Evolutionary conservation across 2,329 filamentous ascomycete species (phyloP).

Genomic region (Ophiocordyceps camponoti-saundersi): DNA sequence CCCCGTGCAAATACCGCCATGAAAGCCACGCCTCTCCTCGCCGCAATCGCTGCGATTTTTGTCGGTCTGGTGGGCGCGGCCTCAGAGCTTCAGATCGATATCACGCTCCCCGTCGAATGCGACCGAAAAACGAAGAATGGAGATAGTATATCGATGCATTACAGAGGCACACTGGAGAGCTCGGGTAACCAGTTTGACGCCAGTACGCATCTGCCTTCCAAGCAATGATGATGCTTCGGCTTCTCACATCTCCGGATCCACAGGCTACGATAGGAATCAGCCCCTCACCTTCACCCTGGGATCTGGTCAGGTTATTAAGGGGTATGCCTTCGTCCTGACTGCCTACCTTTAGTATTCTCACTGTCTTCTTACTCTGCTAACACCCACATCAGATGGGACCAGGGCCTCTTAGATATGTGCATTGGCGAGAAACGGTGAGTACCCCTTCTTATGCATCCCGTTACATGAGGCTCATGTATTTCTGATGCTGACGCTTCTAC

Average conservation of each 20-base stretch:
- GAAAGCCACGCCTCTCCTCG: conserved; percentile 30
- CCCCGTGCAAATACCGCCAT: conserved; percentile 13
- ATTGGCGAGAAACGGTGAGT: conserved; percentile 68
- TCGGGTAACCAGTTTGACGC: conserved; percentile 73
- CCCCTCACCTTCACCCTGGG: conserved; percentile 74
- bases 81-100: conserved; percentile 58
- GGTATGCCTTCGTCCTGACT: conserved; percentile 30
- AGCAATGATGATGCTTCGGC: neutral
- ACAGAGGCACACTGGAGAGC: conserved; percentile 61
- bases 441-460: neutral
- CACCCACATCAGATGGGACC: conserved; percentile 51
- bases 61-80: conserved; percentile 30
- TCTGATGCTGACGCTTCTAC: neutral
- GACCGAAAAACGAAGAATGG: conserved; percentile 59
- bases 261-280: conserved; percentile 53
- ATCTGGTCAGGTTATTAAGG: conserved; percentile 71
- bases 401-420: conserved; percentile 86
- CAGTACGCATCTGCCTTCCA: conserved; percentile 21
- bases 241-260: conserved; percentile 1
- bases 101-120: conserved; percentile 59
- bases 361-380: neutral
- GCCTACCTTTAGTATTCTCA: neutral
- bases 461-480: neutral
- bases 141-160: conserved; percentile 75
- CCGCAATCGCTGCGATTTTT: conserved; percentile 32